Conservation (phyloP, 1,284 basidiomycete genomes). For the Apiotrichum laibachii region DNA sequence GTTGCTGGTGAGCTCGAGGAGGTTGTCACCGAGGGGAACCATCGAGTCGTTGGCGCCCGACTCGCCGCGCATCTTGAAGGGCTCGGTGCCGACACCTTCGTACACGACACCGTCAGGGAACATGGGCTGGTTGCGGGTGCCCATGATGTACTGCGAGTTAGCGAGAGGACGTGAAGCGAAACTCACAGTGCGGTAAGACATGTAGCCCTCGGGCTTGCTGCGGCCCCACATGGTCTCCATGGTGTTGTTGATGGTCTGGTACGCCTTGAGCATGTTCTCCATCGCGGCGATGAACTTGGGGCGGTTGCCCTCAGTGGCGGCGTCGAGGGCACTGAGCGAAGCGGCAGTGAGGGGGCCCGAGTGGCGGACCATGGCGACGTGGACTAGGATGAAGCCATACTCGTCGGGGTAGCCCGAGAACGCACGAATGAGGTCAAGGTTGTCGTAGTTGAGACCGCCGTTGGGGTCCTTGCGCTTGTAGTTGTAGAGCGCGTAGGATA, state of each 20-base stretch:
- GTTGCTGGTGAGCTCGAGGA: constrained; percentile 22
- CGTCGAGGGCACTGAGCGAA: constrained; percentile 15
- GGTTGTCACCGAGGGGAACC: constrained; percentile 25
- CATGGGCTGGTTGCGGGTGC: constrained; percentile 23
- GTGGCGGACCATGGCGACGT: constrained; percentile 25
- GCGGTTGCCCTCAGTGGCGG: constrained; percentile 16
- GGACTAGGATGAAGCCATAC: constrained; percentile 24
- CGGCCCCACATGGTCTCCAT: constrained; percentile 29
- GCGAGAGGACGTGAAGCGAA: background rate
- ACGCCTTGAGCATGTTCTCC: constrained; percentile 12
- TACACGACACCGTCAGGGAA: constrained; percentile 24
- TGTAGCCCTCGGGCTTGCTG: constrained; percentile 23
- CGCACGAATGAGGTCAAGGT: constrained; percentile 23
- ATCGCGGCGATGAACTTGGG: constrained; percentile 18
- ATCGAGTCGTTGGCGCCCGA: constrained; percentile 26
- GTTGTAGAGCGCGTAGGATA: constrained; percentile 27
- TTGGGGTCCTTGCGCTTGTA: constrained; percentile 19
- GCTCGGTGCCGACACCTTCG: constrained; percentile 24
- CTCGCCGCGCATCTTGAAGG: constrained; percentile 25
- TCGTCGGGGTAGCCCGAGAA: constrained; percentile 24
- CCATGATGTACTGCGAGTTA: constrained; percentile 12
- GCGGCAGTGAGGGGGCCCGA: constrained; percentile 16
- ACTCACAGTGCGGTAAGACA: constrained; percentile 14
- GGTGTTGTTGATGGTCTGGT: constrained; percentile 20
- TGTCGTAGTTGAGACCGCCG: constrained; percentile 19